Conservation (phyloP, 73 alveolate genomes). For the Loxodes magnus region DNA sequence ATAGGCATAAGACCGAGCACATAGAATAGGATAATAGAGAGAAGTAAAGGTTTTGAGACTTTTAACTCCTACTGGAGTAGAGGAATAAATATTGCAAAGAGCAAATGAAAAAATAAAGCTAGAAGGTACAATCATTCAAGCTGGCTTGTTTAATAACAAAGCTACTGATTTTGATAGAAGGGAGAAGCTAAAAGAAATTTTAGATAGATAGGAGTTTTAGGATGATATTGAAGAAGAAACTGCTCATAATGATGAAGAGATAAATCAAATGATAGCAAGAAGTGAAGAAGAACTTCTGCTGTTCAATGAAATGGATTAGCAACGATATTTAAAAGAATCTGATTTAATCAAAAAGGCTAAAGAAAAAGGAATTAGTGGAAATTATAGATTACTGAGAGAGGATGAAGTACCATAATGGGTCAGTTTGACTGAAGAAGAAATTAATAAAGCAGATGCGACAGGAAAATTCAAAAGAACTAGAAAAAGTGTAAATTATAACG, state of each 20-base stretch:
- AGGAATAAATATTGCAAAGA: constrained; percentile 83
- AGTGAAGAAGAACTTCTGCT: constrained; percentile 65
- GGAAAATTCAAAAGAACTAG: too few species aligned
- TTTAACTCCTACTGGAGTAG: constrained; percentile 83
- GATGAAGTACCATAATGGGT: constrained; percentile 86
- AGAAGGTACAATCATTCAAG: constrained; percentile 91
- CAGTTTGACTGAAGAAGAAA: too few species aligned
- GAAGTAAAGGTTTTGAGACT: constrained; percentile 94
- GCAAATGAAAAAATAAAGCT: constrained; percentile 92
- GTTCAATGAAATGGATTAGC: constrained; percentile 11
- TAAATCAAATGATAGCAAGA: constrained; percentile 88
- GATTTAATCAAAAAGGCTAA: constrained; percentile 58
- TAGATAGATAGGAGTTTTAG: constrained; percentile 38
- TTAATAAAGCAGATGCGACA: too few species aligned
- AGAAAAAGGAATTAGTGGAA: constrained; percentile 26
- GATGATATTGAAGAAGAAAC: constrained; percentile 77
- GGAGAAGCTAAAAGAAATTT: constrained; percentile 79
- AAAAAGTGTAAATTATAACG: too few species aligned
- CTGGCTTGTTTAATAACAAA: constrained; percentile 90
- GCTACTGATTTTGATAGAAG: constrained; percentile 89
- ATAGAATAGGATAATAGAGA: constrained; percentile 94
- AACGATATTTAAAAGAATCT: constrained; percentile 43
- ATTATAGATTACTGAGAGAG: constrained; percentile 74
- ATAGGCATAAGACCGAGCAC: constrained; percentile 97
- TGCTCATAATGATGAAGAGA: constrained; percentile 82